A percentile compares a stretch with the other conserved stretches of the same genome.
These are phyloP conservation scores for Tremellales sp. DNA, from an alignment of 1,284 basidiomycete species.

Conservation along the genomic window DNA sequence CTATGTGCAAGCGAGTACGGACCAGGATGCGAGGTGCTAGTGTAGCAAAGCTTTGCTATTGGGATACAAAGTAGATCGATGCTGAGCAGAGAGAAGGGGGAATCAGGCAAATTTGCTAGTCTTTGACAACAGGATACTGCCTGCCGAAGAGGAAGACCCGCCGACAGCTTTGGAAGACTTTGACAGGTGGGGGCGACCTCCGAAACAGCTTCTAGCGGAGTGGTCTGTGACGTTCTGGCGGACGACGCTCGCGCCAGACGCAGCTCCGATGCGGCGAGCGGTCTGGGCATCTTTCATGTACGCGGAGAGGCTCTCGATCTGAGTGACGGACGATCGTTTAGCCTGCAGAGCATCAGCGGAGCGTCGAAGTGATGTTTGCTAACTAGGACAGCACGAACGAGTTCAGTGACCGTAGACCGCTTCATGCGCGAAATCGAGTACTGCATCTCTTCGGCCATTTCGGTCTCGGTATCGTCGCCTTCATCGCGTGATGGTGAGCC, in stretches of 20 bases:
- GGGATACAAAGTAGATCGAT: too few species aligned
- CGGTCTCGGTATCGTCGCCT: conserved; percentile 5
- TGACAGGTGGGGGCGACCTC: not conserved
- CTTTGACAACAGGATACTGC: conserved; percentile 17
- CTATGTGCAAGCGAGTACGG: too few species aligned
- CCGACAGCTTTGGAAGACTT: not conserved
- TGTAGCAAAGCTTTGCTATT: too few species aligned
- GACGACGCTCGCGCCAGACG: conserved; percentile 3
- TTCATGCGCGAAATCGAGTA: conserved; percentile 9
- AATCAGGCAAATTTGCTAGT: conserved; percentile 11
- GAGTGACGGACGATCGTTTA: too few species aligned
- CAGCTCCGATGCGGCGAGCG: not conserved
- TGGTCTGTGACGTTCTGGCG: too few species aligned
- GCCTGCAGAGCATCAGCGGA: too few species aligned
- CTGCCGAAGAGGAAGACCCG: conserved; percentile 10
- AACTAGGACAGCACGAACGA: not conserved
- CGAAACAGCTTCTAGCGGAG: not conserved
- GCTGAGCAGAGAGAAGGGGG: too few species aligned
- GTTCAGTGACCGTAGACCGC: too few species aligned
- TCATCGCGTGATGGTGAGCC: not conserved
- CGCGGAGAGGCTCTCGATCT: too few species aligned
- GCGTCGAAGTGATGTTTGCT: not conserved
- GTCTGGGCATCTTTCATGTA: too few species aligned
- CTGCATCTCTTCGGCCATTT: conserved; percentile 11
- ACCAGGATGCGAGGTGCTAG: too few species aligned